Evolutionary conservation across 2,329 filamentous ascomycete species (phyloP), one percentile per base, ranked within the genome.

Genomic region (Achaetomium macrosporum): DNA sequence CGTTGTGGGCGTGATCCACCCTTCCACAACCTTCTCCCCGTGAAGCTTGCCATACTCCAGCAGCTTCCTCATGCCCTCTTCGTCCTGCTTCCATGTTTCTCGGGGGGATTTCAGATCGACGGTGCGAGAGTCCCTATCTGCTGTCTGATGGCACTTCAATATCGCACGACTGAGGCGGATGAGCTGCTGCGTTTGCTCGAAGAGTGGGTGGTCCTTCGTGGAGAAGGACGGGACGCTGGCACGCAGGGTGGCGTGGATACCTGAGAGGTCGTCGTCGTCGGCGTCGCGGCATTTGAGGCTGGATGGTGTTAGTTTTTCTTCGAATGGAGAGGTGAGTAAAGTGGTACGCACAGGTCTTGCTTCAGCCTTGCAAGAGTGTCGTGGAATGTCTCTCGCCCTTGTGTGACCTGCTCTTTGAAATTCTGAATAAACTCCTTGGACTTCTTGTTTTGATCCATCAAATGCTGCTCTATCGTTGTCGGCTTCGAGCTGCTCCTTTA

Each of bases 1-100:
- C 10, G 10, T 15, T 5, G 10, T 15, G 3, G 58, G 50, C 50
- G 35, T 50, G 19, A 65, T 53, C 45, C 62, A 58, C 9, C 56
- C 54, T 30, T 62, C 59, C 7, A 61, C 57, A 6, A 61, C 42
- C 47, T 48, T 63, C 44, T 62, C 54, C 13, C 68, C 70, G 31
- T 69, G 60, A 51, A 65, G 54, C 25, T 59, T 63, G n/a, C 68
- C 66, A 33, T 59, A 64, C 7, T 53, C 51, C 15, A 72, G 56
- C 33, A 71, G 42, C 13, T 66, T 63, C 42, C 62, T 63, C 35
- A 68, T 61, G 10, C 66, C 62, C 31, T 63, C 51, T 36, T 64
- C 64, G 50, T 72, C 69, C 45, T 67, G 56, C 42, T 65, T 61
- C 69, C 68, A 71, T 29, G 45, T 58, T 17, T 58, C 58, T 12